Conservation (phyloP, 306 rosid genomes). For the Corylus americana region DNA sequence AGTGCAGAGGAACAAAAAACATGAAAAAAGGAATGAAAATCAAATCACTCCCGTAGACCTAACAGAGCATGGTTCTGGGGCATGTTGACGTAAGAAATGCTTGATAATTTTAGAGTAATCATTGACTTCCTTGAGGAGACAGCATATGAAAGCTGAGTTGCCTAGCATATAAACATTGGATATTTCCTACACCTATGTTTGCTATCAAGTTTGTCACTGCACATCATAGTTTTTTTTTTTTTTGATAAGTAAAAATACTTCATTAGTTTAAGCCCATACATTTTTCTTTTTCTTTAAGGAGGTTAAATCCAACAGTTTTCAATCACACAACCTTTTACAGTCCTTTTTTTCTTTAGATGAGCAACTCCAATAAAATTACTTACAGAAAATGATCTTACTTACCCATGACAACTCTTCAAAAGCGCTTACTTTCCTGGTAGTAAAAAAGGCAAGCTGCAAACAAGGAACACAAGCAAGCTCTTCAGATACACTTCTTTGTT, state of each 20-base stretch:
- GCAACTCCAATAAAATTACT: not conserved
- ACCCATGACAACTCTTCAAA: slow-evolving; percentile 92
- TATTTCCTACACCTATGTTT: no score
- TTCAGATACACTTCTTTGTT: not conserved
- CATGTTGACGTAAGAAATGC: not conserved
- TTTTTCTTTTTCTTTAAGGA: not conserved
- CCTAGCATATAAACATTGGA: not conserved
- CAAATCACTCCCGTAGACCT: not conserved
- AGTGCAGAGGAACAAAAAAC: no score
- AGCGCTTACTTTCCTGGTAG: slow-evolving; percentile 65
- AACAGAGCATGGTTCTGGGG: not conserved
- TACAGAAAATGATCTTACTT: slow-evolving; percentile 31
- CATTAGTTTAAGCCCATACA: not conserved
- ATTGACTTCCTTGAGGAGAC: not conserved
- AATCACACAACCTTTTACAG: slow-evolving; percentile 10
- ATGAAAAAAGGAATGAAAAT: no score
- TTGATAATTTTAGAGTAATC: not conserved
- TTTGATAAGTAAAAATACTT: no score
- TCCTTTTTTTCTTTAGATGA: not conserved
- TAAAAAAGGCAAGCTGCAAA: slow-evolving; percentile 86
- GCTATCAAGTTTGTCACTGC: not conserved
- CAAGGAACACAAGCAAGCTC: slow-evolving; percentile 19
- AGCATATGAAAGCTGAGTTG: not conserved
- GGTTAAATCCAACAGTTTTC: not conserved
- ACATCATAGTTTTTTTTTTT: not conserved